Conservation (phyloP, 805 yeast species). For the Scheffersomyces coipomensis region DNA sequence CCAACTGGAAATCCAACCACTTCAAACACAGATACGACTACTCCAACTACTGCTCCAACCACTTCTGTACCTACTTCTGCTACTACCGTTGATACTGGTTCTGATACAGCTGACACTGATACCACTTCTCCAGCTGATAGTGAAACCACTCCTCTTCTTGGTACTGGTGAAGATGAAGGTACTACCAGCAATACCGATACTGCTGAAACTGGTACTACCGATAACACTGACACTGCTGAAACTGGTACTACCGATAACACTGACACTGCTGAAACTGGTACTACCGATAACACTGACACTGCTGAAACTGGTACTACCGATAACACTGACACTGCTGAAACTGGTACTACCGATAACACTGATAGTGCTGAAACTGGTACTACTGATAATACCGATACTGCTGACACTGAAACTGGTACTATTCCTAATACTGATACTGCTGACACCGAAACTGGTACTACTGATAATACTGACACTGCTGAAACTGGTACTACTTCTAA, state of each 20-base stretch:
- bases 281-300: no score
- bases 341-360: background rate
- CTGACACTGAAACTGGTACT: background rate
- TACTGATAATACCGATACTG: background rate
- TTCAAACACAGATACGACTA: background rate
- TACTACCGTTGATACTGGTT: background rate
- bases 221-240: background rate
- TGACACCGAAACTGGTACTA: background rate
- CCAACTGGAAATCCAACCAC: conserved; percentile 3
- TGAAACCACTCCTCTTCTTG: background rate
- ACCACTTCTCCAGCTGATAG: background rate
- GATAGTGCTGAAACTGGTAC: background rate
- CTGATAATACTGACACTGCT: background rate
- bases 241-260: background rate
- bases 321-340: background rate
- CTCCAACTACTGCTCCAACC: background rate
- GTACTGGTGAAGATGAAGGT: background rate
- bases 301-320: no score
- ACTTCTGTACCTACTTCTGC: background rate
- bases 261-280: background rate
- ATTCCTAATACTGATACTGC: background rate
- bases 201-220: no score
- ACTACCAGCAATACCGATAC: no score
- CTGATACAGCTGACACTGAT: background rate
- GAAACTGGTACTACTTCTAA: background rate